These are phyloP conservation scores for Penicillium sp. DNA, from an alignment of 2,329 filamentous ascomycete species.

Conservation along the genomic window DNA sequence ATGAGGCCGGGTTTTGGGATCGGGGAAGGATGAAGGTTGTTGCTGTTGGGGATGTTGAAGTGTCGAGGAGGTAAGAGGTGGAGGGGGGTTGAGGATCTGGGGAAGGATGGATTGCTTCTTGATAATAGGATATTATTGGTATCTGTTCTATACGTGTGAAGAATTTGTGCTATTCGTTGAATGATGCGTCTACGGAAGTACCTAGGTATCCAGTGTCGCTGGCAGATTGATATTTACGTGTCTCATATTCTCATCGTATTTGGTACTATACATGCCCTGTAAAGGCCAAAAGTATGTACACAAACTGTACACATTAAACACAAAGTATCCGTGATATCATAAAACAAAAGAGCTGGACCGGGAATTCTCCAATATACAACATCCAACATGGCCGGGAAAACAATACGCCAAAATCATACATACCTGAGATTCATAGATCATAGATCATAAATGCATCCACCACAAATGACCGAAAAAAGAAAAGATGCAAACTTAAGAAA, in stretches of 20 bases:
- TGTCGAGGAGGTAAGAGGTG: background rate
- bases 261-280: constrained; percentile 8
- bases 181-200: background rate
- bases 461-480: background rate
- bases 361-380: background rate
- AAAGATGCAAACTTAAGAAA: constrained; percentile 18
- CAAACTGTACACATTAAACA: constrained; percentile 2
- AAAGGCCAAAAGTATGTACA: background rate
- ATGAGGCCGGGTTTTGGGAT: constrained; percentile 5
- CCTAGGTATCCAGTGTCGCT: background rate
- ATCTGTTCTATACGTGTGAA: too few relatives aligned
- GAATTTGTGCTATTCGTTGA: too few relatives aligned
- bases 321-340: background rate
- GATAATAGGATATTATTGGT: background rate
- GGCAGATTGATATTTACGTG: background rate
- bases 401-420: constrained; percentile 8
- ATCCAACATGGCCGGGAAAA: background rate
- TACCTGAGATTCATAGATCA: background rate
- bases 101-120: background rate
- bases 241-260: background rate
- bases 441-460: constrained; percentile 3
- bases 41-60: background rate
- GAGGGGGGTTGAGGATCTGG: background rate
- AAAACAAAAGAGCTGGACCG: background rate
- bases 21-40: background rate